Percentiles rank a stretch among this genome's conserved stretches.
These are phyloP conservation scores for Apiospora phragmitis DNA, from an alignment of 2,329 filamentous ascomycete genomes.

Conservation along the genomic window DNA sequence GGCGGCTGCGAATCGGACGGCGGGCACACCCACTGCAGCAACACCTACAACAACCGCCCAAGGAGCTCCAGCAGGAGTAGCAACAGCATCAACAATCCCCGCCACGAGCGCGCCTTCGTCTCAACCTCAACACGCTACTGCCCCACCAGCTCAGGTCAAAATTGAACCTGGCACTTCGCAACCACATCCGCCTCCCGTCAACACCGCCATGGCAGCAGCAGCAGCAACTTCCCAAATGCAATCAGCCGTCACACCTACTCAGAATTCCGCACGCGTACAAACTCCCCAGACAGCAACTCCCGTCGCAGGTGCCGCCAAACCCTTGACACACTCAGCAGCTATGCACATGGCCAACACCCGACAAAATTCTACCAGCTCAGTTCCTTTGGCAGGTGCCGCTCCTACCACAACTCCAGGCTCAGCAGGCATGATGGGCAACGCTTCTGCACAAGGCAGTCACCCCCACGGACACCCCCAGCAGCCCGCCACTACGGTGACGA, in stretches of 20 bases:
- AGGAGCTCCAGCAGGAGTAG: slow-evolving; percentile 18
- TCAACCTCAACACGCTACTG: slow-evolving; percentile 24
- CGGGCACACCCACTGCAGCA: slow-evolving; percentile 15
- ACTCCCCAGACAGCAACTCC: slow-evolving; percentile 43
- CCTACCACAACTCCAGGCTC: slow-evolving; percentile 30
- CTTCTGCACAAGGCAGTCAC: slow-evolving; percentile 39
- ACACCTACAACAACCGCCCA: slow-evolving; percentile 22
- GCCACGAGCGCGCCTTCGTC: slow-evolving; percentile 27
- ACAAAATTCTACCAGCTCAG: slow-evolving; percentile 11
- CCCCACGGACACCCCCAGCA: slow-evolving; percentile 51
- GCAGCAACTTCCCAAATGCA: slow-evolving; percentile 36
- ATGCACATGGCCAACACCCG: slow-evolving; percentile 29
- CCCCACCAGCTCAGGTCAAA: slow-evolving; percentile 35
- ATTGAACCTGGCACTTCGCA: slow-evolving; percentile 34
- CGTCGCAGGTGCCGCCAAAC: slow-evolving; percentile 20
- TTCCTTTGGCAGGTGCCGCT: slow-evolving; percentile 17
- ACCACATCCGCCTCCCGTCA: slow-evolving; percentile 44
- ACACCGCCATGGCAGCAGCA: slow-evolving; percentile 45
- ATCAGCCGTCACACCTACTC: slow-evolving; percentile 49
- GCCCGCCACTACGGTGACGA: slow-evolving; percentile 41
- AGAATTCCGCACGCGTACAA: slow-evolving; percentile 47
- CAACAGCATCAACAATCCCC: slow-evolving; percentile 22
- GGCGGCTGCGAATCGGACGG: slow-evolving; percentile 23
- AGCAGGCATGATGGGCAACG: slow-evolving; percentile 21
- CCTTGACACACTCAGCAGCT: slow-evolving; percentile 30